These are phyloP conservation scores for Lasiodiplodia sp. DNA, from an alignment of 2,329 filamentous ascomycete species.

Conservation along the genomic window DNA sequence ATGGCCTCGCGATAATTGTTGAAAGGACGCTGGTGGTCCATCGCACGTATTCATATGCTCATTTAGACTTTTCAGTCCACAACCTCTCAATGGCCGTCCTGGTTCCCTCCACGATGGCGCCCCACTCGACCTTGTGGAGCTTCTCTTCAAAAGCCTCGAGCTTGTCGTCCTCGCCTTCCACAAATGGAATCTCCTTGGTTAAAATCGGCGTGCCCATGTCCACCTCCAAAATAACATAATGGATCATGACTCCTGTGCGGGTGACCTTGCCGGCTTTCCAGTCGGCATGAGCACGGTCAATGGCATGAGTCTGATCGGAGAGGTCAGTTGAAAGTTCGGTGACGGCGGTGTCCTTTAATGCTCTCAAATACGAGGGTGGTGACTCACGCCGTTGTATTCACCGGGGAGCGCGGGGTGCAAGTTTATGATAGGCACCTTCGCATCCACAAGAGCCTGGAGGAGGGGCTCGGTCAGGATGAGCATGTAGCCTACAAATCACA, in stretches of 20 bases:
- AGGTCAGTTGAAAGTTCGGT: background rate
- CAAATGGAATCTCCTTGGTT: conserved; percentile 70
- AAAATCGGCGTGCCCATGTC: conserved; percentile 80
- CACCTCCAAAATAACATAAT: conserved; percentile 79
- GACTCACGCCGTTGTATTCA: conserved; percentile 71
- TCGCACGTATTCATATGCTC: background rate
- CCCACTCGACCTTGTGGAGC: conserved; percentile 80
- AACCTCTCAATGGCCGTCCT: conserved; percentile 36
- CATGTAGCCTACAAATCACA: conserved; percentile 74
- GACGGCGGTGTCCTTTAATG: background rate
- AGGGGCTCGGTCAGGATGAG: conserved; percentile 77
- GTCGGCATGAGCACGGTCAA: conserved; percentile 78
- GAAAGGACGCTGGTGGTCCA: background rate
- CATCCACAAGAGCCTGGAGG: conserved; percentile 69
- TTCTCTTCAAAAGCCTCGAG: conserved; percentile 73
- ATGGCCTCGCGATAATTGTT: background rate
- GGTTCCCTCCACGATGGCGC: conserved; percentile 79
- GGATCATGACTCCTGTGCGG: conserved; percentile 84
- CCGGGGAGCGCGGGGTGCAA: conserved; percentile 79
- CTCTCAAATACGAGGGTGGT: background rate
- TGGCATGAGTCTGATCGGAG: conserved; percentile 62
- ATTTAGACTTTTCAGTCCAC: conserved; percentile 17
- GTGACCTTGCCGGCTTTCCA: conserved; percentile 72
- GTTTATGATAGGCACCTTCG: conserved; percentile 77
- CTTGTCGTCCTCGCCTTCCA: conserved; percentile 65